phyloP scores from a whole-genome alignment of 164 flowering plant species.

The Aristolochia fimbriata region DNA sequence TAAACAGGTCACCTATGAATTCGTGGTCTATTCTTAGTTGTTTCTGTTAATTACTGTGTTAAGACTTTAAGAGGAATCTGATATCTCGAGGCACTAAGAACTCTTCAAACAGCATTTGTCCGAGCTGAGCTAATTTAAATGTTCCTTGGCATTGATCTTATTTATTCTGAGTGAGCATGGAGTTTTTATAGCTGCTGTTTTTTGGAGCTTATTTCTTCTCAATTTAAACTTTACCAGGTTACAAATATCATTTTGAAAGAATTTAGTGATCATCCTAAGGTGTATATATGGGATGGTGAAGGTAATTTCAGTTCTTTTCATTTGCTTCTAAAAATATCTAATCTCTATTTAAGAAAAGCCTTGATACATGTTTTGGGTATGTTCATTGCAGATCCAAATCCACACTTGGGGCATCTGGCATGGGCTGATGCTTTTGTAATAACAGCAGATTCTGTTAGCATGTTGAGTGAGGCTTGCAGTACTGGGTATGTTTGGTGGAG shows the following conservation, averaged over 20 bases:
- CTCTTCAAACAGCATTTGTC: too few relatives aligned
- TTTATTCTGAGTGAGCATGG: too few relatives aligned
- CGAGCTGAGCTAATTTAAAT: too few relatives aligned
- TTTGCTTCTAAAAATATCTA: not conserved
- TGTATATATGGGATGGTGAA: conserved; percentile 79
- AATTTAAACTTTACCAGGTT: conserved; percentile 27
- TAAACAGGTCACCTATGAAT: too few relatives aligned
- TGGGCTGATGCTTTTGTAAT: conserved; percentile 97
- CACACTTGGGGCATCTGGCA: conserved; percentile 88
- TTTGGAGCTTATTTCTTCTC: too few relatives aligned
- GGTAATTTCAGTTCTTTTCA: conserved; percentile 31
- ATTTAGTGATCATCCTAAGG: conserved; percentile 64
- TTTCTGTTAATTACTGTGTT: too few relatives aligned
- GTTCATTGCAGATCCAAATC: conserved; percentile 62
- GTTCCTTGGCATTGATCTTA: too few relatives aligned
- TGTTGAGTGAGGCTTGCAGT: conserved; percentile 97
- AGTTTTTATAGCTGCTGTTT: too few relatives aligned
- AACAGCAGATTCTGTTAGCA: conserved; percentile 94
- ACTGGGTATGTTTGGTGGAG: conserved; percentile 59
- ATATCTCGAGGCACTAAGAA: too few relatives aligned
- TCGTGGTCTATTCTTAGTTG: too few relatives aligned
- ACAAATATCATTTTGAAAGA: conserved; percentile 48
- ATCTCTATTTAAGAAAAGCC: too few relatives aligned
- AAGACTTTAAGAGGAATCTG: too few relatives aligned
- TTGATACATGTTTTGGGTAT: not conserved